These are phyloP conservation scores for Epichloe hybrida DNA, from an alignment of 2,329 filamentous ascomycete genomes.

Conservation along the genomic window DNA sequence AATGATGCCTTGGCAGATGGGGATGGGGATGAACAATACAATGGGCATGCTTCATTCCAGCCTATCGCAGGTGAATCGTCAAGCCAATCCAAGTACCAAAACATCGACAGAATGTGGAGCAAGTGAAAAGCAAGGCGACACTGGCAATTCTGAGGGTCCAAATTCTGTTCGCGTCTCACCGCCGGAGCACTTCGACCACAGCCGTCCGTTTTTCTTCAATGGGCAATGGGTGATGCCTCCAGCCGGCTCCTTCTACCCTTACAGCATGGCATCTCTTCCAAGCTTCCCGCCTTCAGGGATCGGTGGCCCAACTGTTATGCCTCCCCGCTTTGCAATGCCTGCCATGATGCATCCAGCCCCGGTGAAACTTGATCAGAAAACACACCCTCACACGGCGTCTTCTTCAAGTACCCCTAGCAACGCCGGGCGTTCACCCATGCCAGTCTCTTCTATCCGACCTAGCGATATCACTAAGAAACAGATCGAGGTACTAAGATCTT, in stretches of 20 bases:
- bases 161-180: slow-evolving; percentile 22
- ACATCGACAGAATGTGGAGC: slow-evolving; percentile 10
- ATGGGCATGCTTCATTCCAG: slow-evolving; percentile 14
- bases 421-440: slow-evolving; percentile 21
- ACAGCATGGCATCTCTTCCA: slow-evolving; percentile 16
- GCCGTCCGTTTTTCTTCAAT: slow-evolving; percentile 30
- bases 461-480: slow-evolving; percentile 50
- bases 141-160: slow-evolving; percentile 17
- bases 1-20: slow-evolving; percentile 28
- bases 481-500: slow-evolving; percentile 35
- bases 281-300: slow-evolving; percentile 15
- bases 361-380: slow-evolving; percentile 8
- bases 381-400: slow-evolving; percentile 7
- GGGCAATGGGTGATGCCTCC: slow-evolving; percentile 29
- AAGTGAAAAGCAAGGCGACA: slow-evolving; percentile 18
- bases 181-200: slow-evolving; percentile 32
- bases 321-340: slow-evolving; percentile 2
- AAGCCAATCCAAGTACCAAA: slow-evolving; percentile 9
- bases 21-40: slow-evolving; percentile 19
- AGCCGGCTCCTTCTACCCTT: slow-evolving; percentile 12
- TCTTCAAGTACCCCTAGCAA: slow-evolving; percentile 8
- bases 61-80: slow-evolving; percentile 11
- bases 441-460: slow-evolving; percentile 43
- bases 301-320: slow-evolving; percentile 9
- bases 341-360: slow-evolving; percentile 13